Evolutionary conservation across 2,329 filamentous ascomycete genomes (phyloP).

Genomic region (Fusarium euwallaceae): DNA sequence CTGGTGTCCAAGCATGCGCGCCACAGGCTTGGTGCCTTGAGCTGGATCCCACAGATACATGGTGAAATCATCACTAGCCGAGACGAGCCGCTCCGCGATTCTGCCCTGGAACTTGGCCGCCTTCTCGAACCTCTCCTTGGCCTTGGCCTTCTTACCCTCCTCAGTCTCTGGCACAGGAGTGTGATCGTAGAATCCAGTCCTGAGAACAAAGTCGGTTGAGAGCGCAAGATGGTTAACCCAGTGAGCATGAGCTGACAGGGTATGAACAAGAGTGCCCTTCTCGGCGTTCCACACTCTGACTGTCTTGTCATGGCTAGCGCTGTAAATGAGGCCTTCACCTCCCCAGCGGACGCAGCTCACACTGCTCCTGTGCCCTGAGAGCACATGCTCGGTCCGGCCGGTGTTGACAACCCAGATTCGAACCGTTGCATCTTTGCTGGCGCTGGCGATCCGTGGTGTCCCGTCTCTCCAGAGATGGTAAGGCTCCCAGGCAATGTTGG

Average conservation of each 20-base stretch:
- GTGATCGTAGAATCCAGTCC: slow-evolving; percentile 90
- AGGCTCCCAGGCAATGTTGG: slow-evolving; percentile 90
- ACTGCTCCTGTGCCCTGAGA: slow-evolving; percentile 89
- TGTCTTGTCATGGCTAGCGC: slow-evolving; percentile 89
- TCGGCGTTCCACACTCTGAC: slow-evolving; percentile 90
- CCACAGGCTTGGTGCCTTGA: slow-evolving; percentile 82
- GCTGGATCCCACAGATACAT: slow-evolving; percentile 96
- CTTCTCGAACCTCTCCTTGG: slow-evolving; percentile 86
- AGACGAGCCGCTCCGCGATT: slow-evolving; percentile 86
- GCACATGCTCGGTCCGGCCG: slow-evolving; percentile 81
- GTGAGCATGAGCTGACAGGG: slow-evolving; percentile 85
- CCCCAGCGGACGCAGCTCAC: slow-evolving; percentile 96
- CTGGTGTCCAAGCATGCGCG: slow-evolving; percentile 92
- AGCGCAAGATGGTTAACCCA: slow-evolving; percentile 97
- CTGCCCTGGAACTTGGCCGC: slow-evolving; percentile 82
- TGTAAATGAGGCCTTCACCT: slow-evolving; percentile 87
- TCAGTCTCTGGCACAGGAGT: slow-evolving; percentile 75
- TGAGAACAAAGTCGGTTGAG: slow-evolving; percentile 90
- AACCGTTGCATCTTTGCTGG: slow-evolving; percentile 90
- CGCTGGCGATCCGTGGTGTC: slow-evolving; percentile 85
- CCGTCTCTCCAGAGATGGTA: slow-evolving; percentile 84
- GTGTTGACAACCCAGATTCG: slow-evolving; percentile 88
- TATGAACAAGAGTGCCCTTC: slow-evolving; percentile 84
- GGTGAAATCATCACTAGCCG: slow-evolving; percentile 94
- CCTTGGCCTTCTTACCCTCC: slow-evolving; percentile 79